A percentile compares a stretch with the other conserved stretches of the same genome.
These are phyloP conservation scores for Hymenoscyphus linearis DNA, from an alignment of 2,329 filamentous ascomycete species.

Conservation along the genomic window DNA sequence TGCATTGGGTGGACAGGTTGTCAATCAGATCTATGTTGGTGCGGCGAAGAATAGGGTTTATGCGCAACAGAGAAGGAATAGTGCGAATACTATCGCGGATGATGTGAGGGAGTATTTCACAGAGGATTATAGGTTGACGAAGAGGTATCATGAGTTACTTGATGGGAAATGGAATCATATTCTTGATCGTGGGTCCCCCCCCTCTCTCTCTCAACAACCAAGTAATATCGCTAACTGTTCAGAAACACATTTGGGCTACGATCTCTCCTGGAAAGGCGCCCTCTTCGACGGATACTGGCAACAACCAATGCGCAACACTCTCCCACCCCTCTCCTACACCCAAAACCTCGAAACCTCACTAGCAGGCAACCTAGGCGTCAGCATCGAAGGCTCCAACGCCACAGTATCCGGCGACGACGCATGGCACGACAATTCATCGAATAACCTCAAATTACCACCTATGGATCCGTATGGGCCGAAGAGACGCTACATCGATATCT, in stretches of 20 bases:
- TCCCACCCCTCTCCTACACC: constrained; percentile 56
- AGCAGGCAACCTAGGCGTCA: constrained; percentile 57
- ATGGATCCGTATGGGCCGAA: constrained; percentile 54
- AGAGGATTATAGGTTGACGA: constrained; percentile 51
- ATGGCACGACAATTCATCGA: constrained; percentile 52
- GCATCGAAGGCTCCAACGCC: constrained; percentile 60
- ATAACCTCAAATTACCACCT: constrained; percentile 47
- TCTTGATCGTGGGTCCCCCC: constrained; percentile 43
- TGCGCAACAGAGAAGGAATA: constrained; percentile 50
- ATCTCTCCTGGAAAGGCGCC: constrained; percentile 22
- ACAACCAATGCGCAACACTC: constrained; percentile 65
- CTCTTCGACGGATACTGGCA: constrained; percentile 48
- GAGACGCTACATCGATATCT: constrained; percentile 59
- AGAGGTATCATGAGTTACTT: constrained; percentile 51
- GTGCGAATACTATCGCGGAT: constrained; percentile 48
- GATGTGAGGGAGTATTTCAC: constrained; percentile 49
- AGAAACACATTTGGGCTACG: constrained; percentile 49
- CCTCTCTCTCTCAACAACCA: background rate
- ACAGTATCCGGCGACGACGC: constrained; percentile 62
- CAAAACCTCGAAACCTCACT: constrained; percentile 52
- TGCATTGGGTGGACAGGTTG: constrained; percentile 50
- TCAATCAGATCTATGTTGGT: constrained; percentile 48
- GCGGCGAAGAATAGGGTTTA: constrained; percentile 49
- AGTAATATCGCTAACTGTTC: constrained; percentile 28
- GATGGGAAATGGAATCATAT: constrained; percentile 60